These are phyloP conservation scores for Podaxis pistillaris DNA, from an alignment of 768 basidiomycete species.

Conservation along the genomic window DNA sequence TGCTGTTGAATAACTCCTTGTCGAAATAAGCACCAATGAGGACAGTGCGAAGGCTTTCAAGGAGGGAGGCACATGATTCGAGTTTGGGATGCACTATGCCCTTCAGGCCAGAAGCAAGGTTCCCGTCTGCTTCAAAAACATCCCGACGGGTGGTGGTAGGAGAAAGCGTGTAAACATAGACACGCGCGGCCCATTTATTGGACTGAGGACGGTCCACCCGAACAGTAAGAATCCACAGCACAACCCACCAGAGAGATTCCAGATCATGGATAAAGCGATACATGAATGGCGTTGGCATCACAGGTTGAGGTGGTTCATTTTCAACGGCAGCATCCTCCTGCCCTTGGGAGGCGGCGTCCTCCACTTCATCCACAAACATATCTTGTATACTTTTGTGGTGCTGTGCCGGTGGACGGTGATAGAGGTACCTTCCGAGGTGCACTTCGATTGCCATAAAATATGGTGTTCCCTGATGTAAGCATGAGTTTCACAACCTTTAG, in stretches of 20 bases:
- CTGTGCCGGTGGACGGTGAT: not conserved
- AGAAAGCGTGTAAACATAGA: not conserved
- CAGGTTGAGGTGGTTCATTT: not conserved
- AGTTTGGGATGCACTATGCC: no score
- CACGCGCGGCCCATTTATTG: accelerated
- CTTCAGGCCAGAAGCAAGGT: no score
- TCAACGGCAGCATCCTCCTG: not conserved
- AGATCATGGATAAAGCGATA: not conserved
- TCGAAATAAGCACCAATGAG: no score
- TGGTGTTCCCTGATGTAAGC: not conserved
- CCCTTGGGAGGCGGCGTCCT: not conserved
- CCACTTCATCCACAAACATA: not conserved
- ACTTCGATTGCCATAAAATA: constrained; percentile 6
- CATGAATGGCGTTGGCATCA: not conserved
- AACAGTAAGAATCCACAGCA: not conserved
- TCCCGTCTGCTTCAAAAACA: no score
- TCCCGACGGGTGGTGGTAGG: not conserved
- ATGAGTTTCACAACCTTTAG: no score
- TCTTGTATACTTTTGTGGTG: no score
- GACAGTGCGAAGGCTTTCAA: no score
- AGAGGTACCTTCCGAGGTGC: not conserved
- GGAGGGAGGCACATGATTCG: no score
- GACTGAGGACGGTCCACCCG: not conserved
- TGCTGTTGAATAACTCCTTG: no score
- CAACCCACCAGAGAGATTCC: not conserved